phyloP scores from a whole-genome alignment of 108 stramenopile species.

The Discostella pseudostelligera region DNA sequence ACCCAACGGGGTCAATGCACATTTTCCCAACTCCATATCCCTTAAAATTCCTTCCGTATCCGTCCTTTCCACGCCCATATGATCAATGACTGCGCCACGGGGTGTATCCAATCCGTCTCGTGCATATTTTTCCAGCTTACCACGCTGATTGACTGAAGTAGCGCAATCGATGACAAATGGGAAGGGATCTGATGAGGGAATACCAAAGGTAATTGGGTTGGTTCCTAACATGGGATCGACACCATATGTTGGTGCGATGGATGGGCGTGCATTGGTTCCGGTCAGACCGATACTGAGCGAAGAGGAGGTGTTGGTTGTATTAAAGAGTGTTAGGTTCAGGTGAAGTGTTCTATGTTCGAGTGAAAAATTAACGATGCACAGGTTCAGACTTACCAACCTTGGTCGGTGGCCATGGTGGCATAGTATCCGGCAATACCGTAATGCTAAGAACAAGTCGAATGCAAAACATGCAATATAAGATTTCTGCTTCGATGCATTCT shows the following conservation, averaged over 20 bases:
- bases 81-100: constrained; percentile 58
- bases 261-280: constrained; percentile 66
- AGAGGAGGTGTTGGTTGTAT: background rate
- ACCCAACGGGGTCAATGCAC: constrained; percentile 64
- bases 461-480: background rate
- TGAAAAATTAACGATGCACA: too few species aligned
- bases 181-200: constrained; percentile 55
- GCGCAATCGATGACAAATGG: constrained; percentile 72
- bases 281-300: constrained; percentile 50
- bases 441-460: constrained; percentile 15
- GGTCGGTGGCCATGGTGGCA: constrained; percentile 63
- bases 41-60: constrained; percentile 65
- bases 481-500: too few species aligned
- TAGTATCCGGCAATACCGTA: constrained; percentile 74
- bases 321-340: background rate
- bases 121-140: constrained; percentile 67
- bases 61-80: constrained; percentile 57
- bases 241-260: constrained; percentile 69
- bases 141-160: constrained; percentile 63
- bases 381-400: constrained; percentile 44
- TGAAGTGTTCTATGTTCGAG: background rate
- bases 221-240: constrained; percentile 57
- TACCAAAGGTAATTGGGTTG: constrained; percentile 60
- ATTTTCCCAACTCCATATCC: constrained; percentile 67
- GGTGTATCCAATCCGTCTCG: constrained; percentile 60